Percentiles rank a stretch among this genome's conserved stretches.
phyloP scores from a whole-genome alignment of 2,329 filamentous ascomycete genomes.

The Curvularia verruculosa region DNA sequence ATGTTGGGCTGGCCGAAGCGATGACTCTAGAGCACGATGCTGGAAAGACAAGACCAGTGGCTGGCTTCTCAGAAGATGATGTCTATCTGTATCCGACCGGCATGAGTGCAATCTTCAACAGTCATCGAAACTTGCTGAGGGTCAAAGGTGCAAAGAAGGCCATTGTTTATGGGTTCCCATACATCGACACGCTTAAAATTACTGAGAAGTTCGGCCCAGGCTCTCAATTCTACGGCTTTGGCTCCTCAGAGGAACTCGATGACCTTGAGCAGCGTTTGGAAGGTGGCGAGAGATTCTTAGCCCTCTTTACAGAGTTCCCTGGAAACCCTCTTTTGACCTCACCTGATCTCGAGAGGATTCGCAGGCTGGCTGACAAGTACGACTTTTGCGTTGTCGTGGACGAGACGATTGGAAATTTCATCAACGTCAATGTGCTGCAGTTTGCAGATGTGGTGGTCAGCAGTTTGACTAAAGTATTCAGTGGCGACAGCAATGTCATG shows the following conservation, averaged over 20 bases:
- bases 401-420: slow-evolving; percentile 95
- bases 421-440: slow-evolving; percentile 91
- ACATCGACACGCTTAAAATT: slow-evolving; percentile 95
- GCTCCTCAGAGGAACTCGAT: slow-evolving; percentile 77
- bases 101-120: slow-evolving; percentile 94
- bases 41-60: slow-evolving; percentile 53
- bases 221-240: slow-evolving; percentile 84
- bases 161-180: slow-evolving; percentile 93
- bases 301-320: slow-evolving; percentile 92
- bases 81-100: slow-evolving; percentile 88
- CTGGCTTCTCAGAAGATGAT: slow-evolving; percentile 79
- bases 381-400: slow-evolving; percentile 91
- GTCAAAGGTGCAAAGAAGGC: slow-evolving; percentile 71
- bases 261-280: slow-evolving; percentile 76
- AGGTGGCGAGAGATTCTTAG: slow-evolving; percentile 76
- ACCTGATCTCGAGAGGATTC: slow-evolving; percentile 83
- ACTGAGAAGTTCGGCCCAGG: slow-evolving; percentile 93
- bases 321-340: slow-evolving; percentile 87
- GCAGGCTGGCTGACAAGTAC: slow-evolving; percentile 77
- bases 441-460: slow-evolving; percentile 91
- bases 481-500: slow-evolving; percentile 98
- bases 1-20: slow-evolving; percentile 69
- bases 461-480: slow-evolving; percentile 96
- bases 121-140: slow-evolving; percentile 75
- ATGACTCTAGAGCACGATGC: slow-evolving; percentile 57